phyloP scores from a whole-genome alignment of 805 yeast species.

The Lipomyces orientalis region DNA sequence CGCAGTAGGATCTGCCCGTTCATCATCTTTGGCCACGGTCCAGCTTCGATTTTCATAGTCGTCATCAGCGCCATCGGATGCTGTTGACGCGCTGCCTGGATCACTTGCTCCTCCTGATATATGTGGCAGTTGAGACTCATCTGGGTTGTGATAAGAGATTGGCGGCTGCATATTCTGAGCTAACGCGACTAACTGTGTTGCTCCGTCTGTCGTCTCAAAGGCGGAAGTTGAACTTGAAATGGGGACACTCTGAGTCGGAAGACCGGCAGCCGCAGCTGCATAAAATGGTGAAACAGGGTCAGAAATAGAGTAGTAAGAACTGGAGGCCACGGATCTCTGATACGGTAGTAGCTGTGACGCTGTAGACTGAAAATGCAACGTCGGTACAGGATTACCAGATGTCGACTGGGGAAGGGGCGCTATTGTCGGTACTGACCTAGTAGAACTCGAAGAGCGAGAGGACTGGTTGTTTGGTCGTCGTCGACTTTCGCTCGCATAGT shows the following conservation, averaged over 20 bases:
- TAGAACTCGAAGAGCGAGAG: neutral
- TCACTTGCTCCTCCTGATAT: neutral
- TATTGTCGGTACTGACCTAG: no score
- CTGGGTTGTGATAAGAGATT: no score
- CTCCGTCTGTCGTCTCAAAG: neutral
- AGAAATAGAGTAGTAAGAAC: neutral
- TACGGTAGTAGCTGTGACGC: neutral
- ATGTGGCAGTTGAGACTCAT: neutral
- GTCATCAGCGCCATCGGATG: neutral
- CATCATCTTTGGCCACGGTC: constrained; percentile 16
- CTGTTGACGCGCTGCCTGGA: neutral
- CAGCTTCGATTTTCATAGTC: constrained; percentile 3
- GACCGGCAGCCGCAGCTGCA: neutral
- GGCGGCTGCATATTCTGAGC: neutral
- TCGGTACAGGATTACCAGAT: constrained; percentile 7
- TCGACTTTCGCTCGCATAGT: constrained; percentile 14
- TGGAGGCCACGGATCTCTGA: neutral
- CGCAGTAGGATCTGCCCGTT: neutral
- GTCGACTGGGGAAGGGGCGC: constrained; percentile 1
- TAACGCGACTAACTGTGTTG: neutral
- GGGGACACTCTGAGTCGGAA: neutral
- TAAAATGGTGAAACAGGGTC: neutral
- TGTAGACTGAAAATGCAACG: constrained; percentile 2
- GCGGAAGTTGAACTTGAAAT: neutral
- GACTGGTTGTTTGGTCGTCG: neutral